These are phyloP conservation scores for Chlorella variabilis DNA, from an alignment of 163 green algal species.

Conservation along the genomic window DNA sequence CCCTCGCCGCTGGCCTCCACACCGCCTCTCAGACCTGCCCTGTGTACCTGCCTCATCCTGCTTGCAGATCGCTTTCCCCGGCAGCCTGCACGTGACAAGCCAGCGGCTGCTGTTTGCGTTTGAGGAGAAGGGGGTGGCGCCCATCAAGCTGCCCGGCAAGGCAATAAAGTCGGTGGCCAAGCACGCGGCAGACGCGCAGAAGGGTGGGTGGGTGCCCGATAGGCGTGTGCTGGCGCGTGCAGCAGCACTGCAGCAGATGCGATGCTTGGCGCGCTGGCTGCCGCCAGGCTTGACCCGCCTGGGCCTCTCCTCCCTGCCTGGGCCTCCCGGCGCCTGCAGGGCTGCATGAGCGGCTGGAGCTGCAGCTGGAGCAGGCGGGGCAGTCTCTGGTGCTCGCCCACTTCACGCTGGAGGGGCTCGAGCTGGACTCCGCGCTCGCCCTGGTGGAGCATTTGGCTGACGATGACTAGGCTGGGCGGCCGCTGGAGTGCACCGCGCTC, in stretches of 20 bases:
- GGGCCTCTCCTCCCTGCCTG: no score
- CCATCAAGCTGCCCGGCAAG: constrained; percentile 22
- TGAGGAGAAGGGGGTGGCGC: constrained; percentile 5
- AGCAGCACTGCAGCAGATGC: no score
- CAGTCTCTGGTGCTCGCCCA: constrained; percentile 15
- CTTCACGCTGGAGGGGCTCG: constrained; percentile 25
- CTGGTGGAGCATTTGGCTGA: constrained; percentile 42
- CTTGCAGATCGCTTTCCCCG: constrained; percentile 29
- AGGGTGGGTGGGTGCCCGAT: background rate
- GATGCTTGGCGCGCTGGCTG: no score
- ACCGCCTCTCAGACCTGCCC: no score
- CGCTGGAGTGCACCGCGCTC: no score
- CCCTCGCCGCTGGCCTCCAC: no score
- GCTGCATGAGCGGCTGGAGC: constrained; percentile 27
- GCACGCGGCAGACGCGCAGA: background rate
- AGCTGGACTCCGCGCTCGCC: constrained; percentile 38
- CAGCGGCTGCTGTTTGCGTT: constrained; percentile 29
- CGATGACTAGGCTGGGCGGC: background rate
- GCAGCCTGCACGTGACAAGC: constrained; percentile 42
- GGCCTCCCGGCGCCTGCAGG: no score
- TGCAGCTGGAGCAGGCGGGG: background rate
- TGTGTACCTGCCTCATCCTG: background rate
- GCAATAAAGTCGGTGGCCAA: constrained; percentile 12
- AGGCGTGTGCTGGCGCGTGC: no score
- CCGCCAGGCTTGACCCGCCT: no score